Conservation (phyloP, 164 flowering plant species). For the Annona squamosa region DNA sequence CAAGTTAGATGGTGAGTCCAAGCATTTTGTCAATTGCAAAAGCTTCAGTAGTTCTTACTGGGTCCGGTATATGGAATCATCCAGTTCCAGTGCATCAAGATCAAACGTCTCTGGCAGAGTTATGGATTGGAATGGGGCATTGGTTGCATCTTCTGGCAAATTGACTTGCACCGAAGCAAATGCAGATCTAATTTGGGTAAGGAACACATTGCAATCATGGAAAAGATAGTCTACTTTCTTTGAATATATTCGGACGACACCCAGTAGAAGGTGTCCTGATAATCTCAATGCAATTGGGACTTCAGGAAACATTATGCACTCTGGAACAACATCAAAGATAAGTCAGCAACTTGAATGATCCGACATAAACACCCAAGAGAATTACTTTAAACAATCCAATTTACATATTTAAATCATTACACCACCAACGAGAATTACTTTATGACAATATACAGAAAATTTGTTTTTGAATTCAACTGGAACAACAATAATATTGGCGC, state of each 20-base stretch:
- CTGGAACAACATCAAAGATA: constrained; percentile 19
- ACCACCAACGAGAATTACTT: constrained; percentile 9
- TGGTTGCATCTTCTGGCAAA: constrained; percentile 53
- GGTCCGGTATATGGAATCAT: constrained; percentile 16
- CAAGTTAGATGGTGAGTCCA: neutral
- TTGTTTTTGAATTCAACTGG: no score
- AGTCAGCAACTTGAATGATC: neutral
- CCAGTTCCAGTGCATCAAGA: constrained; percentile 62
- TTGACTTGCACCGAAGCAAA: constrained; percentile 30
- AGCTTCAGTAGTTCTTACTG: constrained; percentile 24
- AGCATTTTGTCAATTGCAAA: neutral
- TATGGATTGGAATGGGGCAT: constrained; percentile 58
- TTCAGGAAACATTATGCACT: constrained; percentile 70
- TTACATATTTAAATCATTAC: constrained; percentile 34
- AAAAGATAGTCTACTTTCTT: constrained; percentile 73
- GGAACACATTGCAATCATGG: constrained; percentile 46
- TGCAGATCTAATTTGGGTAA: constrained; percentile 31
- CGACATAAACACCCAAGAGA: neutral
- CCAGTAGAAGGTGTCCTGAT: constrained; percentile 80
- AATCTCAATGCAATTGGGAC: constrained; percentile 84
- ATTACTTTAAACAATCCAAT: constrained; percentile 41
- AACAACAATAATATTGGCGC: no score
- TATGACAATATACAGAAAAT: no score
- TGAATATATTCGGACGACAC: constrained; percentile 87
- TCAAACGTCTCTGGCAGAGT: constrained; percentile 63